Conservation (phyloP, 1,284 basidiomycete species). For the Trametes pubescens region DNA sequence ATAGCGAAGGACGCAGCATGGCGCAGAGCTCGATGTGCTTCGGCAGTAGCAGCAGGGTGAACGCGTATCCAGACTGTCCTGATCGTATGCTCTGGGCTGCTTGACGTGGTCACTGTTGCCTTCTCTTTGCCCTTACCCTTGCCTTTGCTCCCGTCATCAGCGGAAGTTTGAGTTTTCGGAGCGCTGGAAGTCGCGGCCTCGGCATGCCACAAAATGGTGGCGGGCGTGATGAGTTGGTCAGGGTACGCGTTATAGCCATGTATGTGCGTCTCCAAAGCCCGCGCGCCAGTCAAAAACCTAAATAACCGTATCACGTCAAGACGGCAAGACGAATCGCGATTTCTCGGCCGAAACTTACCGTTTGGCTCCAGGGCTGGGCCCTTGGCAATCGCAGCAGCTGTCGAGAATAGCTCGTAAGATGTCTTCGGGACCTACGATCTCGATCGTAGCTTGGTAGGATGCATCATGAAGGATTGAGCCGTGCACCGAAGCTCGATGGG, state of each 20-base stretch:
- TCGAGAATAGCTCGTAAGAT: conserved; percentile 64
- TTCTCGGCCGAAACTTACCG: conserved; percentile 50
- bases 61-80: conserved; percentile 77
- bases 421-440: conserved; percentile 70
- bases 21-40: conserved; percentile 61
- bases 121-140: conserved; percentile 36
- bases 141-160: conserved; percentile 27
- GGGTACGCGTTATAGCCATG: conserved; percentile 76
- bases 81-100: conserved; percentile 22
- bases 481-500: conserved; percentile 85
- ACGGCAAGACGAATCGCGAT: background rate
- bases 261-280: conserved; percentile 66
- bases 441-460: conserved; percentile 82
- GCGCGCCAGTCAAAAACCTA: conserved; percentile 66
- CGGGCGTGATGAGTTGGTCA: conserved; percentile 72
- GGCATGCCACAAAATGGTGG: conserved; percentile 79
- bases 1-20: conserved; percentile 59
- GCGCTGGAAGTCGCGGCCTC: conserved; percentile 31
- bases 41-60: conserved; percentile 77
- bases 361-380: conserved; percentile 60
- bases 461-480: conserved; percentile 88
- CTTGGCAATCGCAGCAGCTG: conserved; percentile 69
- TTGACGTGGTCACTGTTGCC: conserved; percentile 19
- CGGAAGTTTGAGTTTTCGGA: background rate
- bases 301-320: background rate